Conservation (phyloP, 2,329 filamentous ascomycete genomes). For the Ceratocystis variospora region DNA sequence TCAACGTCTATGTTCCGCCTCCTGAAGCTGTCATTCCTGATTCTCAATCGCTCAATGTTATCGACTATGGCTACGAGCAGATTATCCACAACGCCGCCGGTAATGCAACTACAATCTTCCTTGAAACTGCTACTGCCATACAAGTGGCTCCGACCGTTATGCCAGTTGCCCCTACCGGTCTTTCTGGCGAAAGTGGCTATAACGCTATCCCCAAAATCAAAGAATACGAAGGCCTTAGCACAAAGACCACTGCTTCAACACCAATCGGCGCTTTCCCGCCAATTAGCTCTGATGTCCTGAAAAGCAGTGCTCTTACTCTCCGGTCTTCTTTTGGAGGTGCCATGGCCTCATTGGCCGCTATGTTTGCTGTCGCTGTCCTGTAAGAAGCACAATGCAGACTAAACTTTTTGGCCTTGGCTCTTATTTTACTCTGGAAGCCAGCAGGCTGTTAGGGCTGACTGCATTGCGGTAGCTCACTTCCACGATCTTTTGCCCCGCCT, state of each 20-base stretch:
- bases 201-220: neutral
- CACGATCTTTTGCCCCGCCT: neutral
- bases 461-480: neutral
- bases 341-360: neutral
- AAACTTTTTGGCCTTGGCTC: neutral
- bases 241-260: neutral
- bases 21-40: slow-evolving; percentile 7
- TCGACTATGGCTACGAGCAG: slow-evolving; percentile 7
- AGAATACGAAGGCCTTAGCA: neutral
- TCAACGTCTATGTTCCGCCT: slow-evolving; percentile 15
- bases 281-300: neutral
- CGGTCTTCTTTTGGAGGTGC: neutral
- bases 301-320: slow-evolving; percentile 6
- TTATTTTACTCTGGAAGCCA: neutral
- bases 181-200: neutral
- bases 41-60: neutral
- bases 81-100: slow-evolving; percentile 2
- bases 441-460: neutral
- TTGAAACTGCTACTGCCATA: slow-evolving; percentile 3
- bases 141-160: neutral
- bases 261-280: neutral
- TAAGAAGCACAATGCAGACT: neutral
- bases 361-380: neutral
- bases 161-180: neutral
- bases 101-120: slow-evolving; percentile 3